phyloP scores from a whole-genome alignment of 2,329 filamentous ascomycete genomes.

The Trichoderma endophyticum region DNA sequence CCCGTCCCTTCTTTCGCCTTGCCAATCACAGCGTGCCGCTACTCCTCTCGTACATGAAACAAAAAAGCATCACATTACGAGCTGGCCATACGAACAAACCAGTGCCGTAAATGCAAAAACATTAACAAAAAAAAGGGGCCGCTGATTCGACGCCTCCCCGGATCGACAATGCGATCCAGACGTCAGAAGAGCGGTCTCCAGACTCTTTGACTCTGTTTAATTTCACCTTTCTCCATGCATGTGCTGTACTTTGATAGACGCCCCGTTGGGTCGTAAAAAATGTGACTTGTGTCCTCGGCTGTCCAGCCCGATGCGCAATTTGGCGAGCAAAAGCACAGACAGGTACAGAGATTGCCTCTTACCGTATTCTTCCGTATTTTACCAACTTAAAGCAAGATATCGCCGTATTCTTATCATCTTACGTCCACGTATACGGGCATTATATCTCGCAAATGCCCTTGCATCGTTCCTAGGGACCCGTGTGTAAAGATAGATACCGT shows the following conservation, averaged over 20 bases:
- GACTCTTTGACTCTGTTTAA: neutral
- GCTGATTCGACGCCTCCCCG: neutral
- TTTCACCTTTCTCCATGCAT: neutral
- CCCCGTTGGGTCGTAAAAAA: neutral
- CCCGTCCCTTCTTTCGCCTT: neutral
- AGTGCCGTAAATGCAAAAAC: neutral
- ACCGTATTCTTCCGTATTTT: neutral
- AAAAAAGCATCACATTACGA: neutral
- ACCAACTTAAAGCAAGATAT: neutral
- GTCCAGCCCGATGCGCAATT: neutral
- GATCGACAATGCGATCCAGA: neutral
- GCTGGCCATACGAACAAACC: neutral
- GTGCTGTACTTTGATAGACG: neutral
- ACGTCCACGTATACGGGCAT: neutral
- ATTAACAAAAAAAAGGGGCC: neutral
- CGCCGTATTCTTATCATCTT: neutral
- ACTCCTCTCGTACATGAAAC: neutral
- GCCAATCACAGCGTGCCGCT: neutral
- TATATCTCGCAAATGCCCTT: neutral
- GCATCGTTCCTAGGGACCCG: neutral
- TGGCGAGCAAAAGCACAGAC: neutral
- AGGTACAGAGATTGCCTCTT: neutral
- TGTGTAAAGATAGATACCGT: too few relatives aligned
- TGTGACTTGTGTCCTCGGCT: neutral
- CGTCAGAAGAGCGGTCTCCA: slow-evolving; percentile 11